Percentiles rank a stretch among this genome's conserved stretches.
phyloP scores from a whole-genome alignment of 306 rosid genomes.

The Lathyrus sativus region DNA sequence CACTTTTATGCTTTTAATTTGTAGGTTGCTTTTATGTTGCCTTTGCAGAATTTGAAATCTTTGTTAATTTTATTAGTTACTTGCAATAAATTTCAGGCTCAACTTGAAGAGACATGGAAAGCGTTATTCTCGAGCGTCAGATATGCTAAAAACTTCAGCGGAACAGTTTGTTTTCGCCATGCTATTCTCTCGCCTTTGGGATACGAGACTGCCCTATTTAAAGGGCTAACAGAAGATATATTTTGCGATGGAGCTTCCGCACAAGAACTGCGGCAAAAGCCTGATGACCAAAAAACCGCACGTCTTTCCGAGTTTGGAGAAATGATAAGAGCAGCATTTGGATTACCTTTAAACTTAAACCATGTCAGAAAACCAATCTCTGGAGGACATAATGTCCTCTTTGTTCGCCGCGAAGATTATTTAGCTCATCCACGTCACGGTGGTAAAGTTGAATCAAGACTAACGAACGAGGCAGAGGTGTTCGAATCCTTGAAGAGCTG shows the following conservation, averaged over 20 bases:
- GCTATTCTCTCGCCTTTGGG: conserved; percentile 87
- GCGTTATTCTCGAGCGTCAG: conserved; percentile 78
- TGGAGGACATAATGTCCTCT: conserved; percentile 68
- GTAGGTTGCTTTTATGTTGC: conserved; percentile 20
- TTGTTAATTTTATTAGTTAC: conserved; percentile 25
- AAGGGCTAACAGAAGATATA: conserved; percentile 71
- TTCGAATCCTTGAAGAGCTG: conserved; percentile 67
- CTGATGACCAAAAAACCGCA: conserved; percentile 70
- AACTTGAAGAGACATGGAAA: conserved; percentile 92
- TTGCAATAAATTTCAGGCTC: conserved; percentile 55
- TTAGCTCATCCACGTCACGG: conserved; percentile 93
- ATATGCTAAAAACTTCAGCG: conserved; percentile 81
- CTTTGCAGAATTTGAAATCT: conserved; percentile 14
- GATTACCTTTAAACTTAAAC: conserved; percentile 56
- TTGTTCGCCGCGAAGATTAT: conserved; percentile 92
- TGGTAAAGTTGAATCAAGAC: conserved; percentile 86
- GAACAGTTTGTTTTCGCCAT: conserved; percentile 87
- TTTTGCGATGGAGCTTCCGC: conserved; percentile 70
- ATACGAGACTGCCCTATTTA: conserved; percentile 83
- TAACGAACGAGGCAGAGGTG: conserved; percentile 77
- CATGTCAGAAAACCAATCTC: conserved; percentile 47
- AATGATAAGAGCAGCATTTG: conserved; percentile 81
- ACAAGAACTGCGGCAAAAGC: conserved; percentile 70
- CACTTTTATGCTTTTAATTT: conserved; percentile 6
- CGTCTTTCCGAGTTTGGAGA: conserved; percentile 95